Base-by-base conservation (phyloP, 1,139 yeast species). In the Citeromyces siamensis region DNA sequence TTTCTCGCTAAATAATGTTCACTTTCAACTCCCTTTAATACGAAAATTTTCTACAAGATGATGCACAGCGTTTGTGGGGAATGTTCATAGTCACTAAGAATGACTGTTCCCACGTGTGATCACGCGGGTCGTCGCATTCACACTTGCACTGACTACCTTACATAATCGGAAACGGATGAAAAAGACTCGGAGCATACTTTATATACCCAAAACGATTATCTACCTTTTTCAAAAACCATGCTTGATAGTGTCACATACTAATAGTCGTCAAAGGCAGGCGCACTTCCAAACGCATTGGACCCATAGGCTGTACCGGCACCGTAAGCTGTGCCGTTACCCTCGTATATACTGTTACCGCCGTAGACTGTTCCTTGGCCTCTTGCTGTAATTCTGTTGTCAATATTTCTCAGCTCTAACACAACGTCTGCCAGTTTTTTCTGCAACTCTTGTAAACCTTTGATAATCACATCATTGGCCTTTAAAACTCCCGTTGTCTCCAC, bases 401-500 rank as follows among this genome's bases (percentile, higher is more conserved):
- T 58, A 45, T 69, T 74, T 47, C 80, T 83, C 42, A 90, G 64
- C 44, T 90, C 94, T 52, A 83, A 74, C 36, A 90, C 76, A 40
- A 90, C 78, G 41, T 85, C 84, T 5, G 97, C 98, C 38, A 93
- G 73, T 59, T 90, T 90, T 59, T 79, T 78, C 57, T 86, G 95
- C 47, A 90, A 63, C 19, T 88, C 85, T 38, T 74, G 77, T 44
- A 93, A 76, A 37, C 95, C 86, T 50, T 88, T 75, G 35, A 75
- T 60, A 18, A 90, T 85, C 33, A 90, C 95, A 45, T 85, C 94
- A 51, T 86, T 82, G 1, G 96, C 94, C 36, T 84, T 72, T 43
- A 90, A 71, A 36, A 79, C 76, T 3, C 98, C 98, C 8, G 86
- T 83, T 1, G 97, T 83, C 58, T 90, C 99, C 13, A 93, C 83